Base-by-base conservation (phyloP, 345 rosid species). In the Angophora floribunda region DNA sequence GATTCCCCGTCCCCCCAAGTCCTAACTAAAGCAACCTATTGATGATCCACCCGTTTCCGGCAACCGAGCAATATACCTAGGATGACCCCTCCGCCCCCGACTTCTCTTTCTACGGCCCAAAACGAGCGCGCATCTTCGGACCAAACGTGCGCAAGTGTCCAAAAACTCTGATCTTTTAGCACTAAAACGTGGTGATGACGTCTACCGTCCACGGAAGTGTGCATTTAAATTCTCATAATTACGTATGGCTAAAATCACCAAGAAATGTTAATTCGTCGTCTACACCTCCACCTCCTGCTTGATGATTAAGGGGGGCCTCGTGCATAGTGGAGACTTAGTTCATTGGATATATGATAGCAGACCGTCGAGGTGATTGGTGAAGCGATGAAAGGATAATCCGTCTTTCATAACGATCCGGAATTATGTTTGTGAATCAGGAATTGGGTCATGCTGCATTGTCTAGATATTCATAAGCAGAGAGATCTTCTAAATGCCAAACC, bases 361-460 rank as follows among this genome's bases (percentile, higher is more conserved):
- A 21, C 0, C 22, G 28, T 4, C 22, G 22, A 55, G 4, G 28
- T 9, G 26, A 9, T 55, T 55, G 61, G 61, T 21, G 9, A 55
- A 55, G 61, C 9, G 61, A 55, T 22, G 28, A 55, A 55, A 0
- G 28, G 28, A 28, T 6, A 0, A 55, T 4, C 28, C 1, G 0
- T 0, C 26, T 55, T 55, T 55, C 28, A 21, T 55, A 22, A 22
- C 28, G 4, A 55, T 9, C 61, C 61, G 22, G 0, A 55, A 55
- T 7, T 55, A 24, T 8, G 4, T 22, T 19, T 19, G 0, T 0
- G 61, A 1, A 55, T 55, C 22, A 0, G 28, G 61, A 12, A 55
- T 21, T 28, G 61, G 61, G 61, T 55, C 61, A 55, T 22, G 7
- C 61, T 22, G 28, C 61, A 21, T 55, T 55, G 22, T 55, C 1